Conservation (phyloP, 495 filamentous ascomycete genomes). For the Aspergillus kassunensis region DNA sequence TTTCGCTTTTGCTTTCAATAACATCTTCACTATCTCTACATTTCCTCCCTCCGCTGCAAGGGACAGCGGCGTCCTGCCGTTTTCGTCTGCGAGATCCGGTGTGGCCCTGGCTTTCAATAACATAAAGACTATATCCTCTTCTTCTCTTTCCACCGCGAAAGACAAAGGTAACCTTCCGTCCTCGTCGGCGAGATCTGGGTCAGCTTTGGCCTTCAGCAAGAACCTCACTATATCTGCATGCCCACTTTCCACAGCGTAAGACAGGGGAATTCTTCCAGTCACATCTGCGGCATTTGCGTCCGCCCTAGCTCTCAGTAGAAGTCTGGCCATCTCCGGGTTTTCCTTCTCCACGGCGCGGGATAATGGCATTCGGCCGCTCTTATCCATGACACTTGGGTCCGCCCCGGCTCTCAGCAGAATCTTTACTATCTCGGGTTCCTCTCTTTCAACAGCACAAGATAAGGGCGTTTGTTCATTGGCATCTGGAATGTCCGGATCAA, state of each 20-base stretch:
- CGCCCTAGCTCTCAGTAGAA: slow-evolving; percentile 22
- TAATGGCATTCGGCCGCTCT: slow-evolving; percentile 23
- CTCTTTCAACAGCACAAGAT: slow-evolving; percentile 10
- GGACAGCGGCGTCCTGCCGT: slow-evolving; percentile 8
- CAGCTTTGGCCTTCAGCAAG: slow-evolving; percentile 11
- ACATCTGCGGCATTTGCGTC: slow-evolving; percentile 21
- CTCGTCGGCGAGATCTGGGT: slow-evolving; percentile 10
- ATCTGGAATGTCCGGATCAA: slow-evolving; percentile 21
- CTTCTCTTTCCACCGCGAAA: slow-evolving; percentile 20
- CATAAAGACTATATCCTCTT: slow-evolving; percentile 25
- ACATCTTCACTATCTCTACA: slow-evolving; percentile 21
- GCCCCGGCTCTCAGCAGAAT: slow-evolving; percentile 5
- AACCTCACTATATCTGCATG: slow-evolving; percentile 7
- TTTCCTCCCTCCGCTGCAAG: slow-evolving; percentile 23
- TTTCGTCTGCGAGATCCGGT: slow-evolving; percentile 9
- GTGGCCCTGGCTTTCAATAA: slow-evolving; percentile 22
- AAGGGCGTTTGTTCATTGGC: slow-evolving; percentile 12
- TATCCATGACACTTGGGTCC: slow-evolving; percentile 16
- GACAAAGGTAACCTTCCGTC: slow-evolving; percentile 9
- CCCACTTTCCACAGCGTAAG: slow-evolving; percentile 8
- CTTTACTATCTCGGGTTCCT: slow-evolving; percentile 12
- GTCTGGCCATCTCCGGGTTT: slow-evolving; percentile 16
- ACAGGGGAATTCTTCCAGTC: slow-evolving; percentile 15
- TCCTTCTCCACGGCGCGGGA: slow-evolving; percentile 22
- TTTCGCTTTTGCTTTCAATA: slow-evolving; percentile 22